Percentiles rank a stretch among this genome's conserved stretches.
Evolutionary conservation across 345 rosid genomes (phyloP).

Genomic region (Citrus maxima): DNA sequence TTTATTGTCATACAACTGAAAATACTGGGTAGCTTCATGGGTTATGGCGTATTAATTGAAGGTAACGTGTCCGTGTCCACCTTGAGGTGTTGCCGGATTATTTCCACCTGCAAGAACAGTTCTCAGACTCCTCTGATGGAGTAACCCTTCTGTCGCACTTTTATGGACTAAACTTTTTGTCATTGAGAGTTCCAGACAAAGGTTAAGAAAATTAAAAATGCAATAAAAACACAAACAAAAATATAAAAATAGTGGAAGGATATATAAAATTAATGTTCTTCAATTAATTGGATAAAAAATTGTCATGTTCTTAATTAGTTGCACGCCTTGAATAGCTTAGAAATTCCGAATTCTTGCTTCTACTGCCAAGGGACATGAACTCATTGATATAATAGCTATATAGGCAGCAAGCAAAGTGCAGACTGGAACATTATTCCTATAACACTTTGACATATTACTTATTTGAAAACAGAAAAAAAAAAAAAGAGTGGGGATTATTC

Average conservation of each 20-base stretch:
- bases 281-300: too few species aligned
- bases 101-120: too few species aligned
- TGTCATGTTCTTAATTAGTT: neutral
- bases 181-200: neutral
- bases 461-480: too few species aligned
- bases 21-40: too few species aligned
- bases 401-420: neutral
- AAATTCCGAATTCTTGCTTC: neutral
- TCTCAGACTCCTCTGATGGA: neutral
- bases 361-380: neutral
- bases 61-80: too few species aligned
- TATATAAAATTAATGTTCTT: too few species aligned
- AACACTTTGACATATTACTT: neutral
- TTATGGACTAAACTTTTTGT: neutral
- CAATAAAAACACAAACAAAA: too few species aligned
- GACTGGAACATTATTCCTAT: neutral
- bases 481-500: too few species aligned
- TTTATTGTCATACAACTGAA: too few species aligned
- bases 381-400: neutral
- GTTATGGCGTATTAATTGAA: too few species aligned
- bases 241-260: neutral
- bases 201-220: too few species aligned
- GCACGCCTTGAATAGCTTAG: neutral
- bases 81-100: too few species aligned
- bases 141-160: neutral